Evolutionary conservation across 768 basidiomycete species (phyloP).

Genomic region (Lentinula raphanica): DNA sequence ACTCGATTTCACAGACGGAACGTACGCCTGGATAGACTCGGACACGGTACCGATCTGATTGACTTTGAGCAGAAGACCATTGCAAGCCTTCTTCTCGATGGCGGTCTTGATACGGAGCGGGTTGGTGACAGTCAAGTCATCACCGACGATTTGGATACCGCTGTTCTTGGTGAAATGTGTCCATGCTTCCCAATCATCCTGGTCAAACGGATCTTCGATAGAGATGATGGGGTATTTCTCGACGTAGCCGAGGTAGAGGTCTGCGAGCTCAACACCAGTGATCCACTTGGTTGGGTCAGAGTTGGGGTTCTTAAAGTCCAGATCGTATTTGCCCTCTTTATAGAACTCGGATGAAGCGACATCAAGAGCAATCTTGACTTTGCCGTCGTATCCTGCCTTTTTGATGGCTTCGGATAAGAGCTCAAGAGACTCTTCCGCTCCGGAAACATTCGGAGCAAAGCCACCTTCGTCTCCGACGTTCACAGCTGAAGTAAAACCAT

Average conservation of each 20-base stretch:
- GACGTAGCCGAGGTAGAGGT: conserved; percentile 80
- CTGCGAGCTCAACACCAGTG: conserved; percentile 86
- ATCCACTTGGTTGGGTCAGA: conserved; percentile 97
- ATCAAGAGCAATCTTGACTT: conserved; percentile 97
- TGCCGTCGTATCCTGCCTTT: conserved; percentile 97
- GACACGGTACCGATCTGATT: conserved; percentile 99
- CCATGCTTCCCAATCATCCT: conserved; percentile 99
- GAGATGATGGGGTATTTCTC: conserved; percentile 96
- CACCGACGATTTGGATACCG: conserved; percentile 88
- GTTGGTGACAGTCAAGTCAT: conserved; percentile 98
- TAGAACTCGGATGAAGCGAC: conserved; percentile 99
- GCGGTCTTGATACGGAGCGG: conserved; percentile 95
- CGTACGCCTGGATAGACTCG: conserved; percentile 97
- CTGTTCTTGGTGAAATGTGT: conserved; percentile 77
- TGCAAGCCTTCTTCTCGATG: conserved; percentile 99
- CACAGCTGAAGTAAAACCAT: conserved; percentile 56
- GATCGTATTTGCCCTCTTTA: conserved; percentile 99
- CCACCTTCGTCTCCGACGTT: conserved; percentile 99
- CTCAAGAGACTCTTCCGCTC: conserved; percentile 96
- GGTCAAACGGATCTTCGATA: conserved; percentile 98
- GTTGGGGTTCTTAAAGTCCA: conserved; percentile 99
- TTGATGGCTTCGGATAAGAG: conserved; percentile 94
- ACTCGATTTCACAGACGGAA: conserved; percentile 14
- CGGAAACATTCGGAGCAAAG: conserved; percentile 96
- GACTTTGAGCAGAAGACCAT: conserved; percentile 96